A percentile compares a stretch with the other conserved stretches of the same genome.
phyloP scores from a whole-genome alignment of 1,284 basidiomycete species.

The Anthracocystis walkeri region DNA sequence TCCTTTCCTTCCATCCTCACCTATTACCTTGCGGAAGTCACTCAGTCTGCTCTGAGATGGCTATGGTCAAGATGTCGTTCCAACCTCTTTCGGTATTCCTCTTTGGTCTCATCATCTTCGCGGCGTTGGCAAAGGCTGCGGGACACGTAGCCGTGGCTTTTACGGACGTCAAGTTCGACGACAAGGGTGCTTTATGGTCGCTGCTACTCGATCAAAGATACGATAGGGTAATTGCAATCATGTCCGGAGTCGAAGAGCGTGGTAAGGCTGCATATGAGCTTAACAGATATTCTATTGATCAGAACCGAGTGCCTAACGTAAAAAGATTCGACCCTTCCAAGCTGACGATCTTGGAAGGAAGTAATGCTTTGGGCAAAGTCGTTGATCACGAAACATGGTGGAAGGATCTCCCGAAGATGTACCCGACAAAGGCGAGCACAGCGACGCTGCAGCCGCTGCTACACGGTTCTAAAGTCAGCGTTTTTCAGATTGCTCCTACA shows the following conservation, averaged over 20 bases:
- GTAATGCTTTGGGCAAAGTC: neutral
- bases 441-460: neutral
- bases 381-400: conserved; percentile 37
- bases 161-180: conserved; percentile 46
- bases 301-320: conserved; percentile 7
- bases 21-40: neutral
- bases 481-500: conserved; percentile 43
- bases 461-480: conserved; percentile 14
- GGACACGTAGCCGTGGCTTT: conserved; percentile 21
- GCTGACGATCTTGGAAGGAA: conserved; percentile 18
- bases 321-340: neutral
- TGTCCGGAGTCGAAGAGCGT: conserved; percentile 26
- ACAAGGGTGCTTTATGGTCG: conserved; percentile 44
- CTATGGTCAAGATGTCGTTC: conserved; percentile 15
- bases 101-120: neutral
- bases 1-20: neutral
- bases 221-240: conserved; percentile 28
- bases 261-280: conserved; percentile 26
- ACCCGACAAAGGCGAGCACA: neutral
- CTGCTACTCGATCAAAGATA: conserved; percentile 25
- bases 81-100: neutral
- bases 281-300: conserved; percentile 10
- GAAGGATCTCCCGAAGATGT: neutral
- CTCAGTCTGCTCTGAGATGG: neutral
- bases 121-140: neutral